These are phyloP conservation scores for Cryptosporidium baileyi DNA, from an alignment of 169 alveolate species.

Conservation along the genomic window DNA sequence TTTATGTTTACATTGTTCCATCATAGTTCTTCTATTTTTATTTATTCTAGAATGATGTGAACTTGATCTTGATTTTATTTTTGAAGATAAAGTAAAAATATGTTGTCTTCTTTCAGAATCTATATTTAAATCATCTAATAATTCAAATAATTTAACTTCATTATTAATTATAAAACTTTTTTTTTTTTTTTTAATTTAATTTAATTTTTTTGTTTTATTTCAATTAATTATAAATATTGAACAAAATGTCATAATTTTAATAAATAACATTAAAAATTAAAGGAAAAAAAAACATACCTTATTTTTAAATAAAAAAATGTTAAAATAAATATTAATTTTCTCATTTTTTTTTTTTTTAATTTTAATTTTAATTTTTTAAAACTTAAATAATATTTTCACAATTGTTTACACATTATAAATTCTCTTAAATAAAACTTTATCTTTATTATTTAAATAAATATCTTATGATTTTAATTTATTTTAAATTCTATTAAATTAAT, in stretches of 20 bases:
- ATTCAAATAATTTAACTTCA: neutral
- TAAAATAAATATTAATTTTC: neutral
- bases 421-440: neutral
- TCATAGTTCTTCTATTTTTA: neutral
- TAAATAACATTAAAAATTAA: neutral
- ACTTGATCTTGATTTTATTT: neutral
- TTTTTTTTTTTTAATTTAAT: too few relatives aligned
- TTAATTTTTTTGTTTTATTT: too few relatives aligned
- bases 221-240: neutral
- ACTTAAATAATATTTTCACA: neutral
- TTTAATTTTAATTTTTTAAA: neutral
- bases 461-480: too few relatives aligned
- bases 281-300: neutral
- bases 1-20: neutral
- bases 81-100: neutral
- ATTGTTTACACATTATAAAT: neutral
- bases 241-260: neutral
- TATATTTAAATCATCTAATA: neutral
- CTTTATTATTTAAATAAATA: too few relatives aligned
- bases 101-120: neutral
- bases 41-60: neutral
- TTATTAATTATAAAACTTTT: neutral
- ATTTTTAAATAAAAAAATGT: neutral
- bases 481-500: neutral
- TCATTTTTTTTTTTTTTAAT: neutral